Base-by-base conservation (phyloP, 2,329 filamentous ascomycete species). In the Pezicula radicicola region DNA sequence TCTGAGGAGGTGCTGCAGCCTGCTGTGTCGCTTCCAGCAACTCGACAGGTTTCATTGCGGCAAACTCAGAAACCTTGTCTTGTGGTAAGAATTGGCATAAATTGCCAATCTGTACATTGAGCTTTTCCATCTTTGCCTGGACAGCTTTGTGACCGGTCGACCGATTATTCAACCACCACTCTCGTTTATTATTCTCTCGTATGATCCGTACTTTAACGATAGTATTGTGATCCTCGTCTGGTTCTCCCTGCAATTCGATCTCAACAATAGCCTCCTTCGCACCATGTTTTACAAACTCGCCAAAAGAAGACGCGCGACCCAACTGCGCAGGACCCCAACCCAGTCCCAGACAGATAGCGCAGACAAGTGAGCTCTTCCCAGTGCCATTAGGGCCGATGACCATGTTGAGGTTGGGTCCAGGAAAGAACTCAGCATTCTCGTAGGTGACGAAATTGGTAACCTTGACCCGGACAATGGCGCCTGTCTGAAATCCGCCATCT, bases 351-450 rank as follows among this genome's bases (percentile, higher is more conserved):
- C 94, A 97, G 60, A 99, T 96, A 42, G 94, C 94, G 71, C 94
- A 99, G 41, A 99, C 93, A 25, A 99, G 78, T 0, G 94, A 97
- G 71, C 93, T 97, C 72, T 99, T 99, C 50, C 94, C 94, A 0
- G 94, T 97, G 33, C 94, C 94, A 64, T 99, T 99, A n/a, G 94
- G 94, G 0, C 94, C 94, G 61, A 99, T 96, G 49, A 99, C 87
- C 93, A 99, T 97, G 68, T 99, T 99, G 64, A 99, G 71, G 66
- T 89, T 93, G 1, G 94, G 93, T 0, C 94, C 94, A 12, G 91
- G 91, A 53, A 87, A 83, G 69, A 97, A 97, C 59, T 96, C 92
- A 50, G 91, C 93, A 49, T 87, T 84, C 46, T 89, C 91, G 71
- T 99, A 99, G 0, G 94, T 99, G 50, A 99, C 91, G 62, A 99